Base-by-base conservation (phyloP, 2,329 filamentous ascomycete genomes). In the Talaromyces sp. region DNA sequence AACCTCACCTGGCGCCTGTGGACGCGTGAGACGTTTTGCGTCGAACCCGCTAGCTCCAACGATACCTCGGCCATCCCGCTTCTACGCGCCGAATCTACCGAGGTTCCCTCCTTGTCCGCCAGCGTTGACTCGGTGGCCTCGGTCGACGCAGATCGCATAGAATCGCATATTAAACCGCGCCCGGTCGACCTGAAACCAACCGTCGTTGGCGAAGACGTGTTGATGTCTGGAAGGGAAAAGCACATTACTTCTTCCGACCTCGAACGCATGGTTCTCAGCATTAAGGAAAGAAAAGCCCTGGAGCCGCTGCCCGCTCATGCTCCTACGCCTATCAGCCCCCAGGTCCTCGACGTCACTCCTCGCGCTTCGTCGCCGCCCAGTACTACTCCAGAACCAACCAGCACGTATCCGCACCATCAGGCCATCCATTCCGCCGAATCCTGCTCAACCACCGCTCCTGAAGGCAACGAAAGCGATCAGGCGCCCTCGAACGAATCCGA, bases 1-100 rank as follows among this genome's bases (percentile, higher is more conserved):
- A 98, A 99, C 79, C 82, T 99, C 65, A 96, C 90, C 75, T 98
- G 95, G 95, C 84, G 95, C 70, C 81, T 98, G 64, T 98, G 93
- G 94, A 96, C 92, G 70, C 86, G 92, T 70, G 93, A 98, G 75
- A 94, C 91, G 10, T 92, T 96, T 70, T 96, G 93, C 78, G 93
- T 89, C 77, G 89, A 91, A 65, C 84, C 84, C n/a, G 70, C 72
- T 57, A 74, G 66, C 44, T 81, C 83, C 63, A 81, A 83, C 68
- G 81, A 83, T 69, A 78, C 79, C 30, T 79, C 83, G 60, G 75
- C 82, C 68, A 74, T 69, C 75, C 80, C 65, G 75, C 81, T 68
- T 70, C 82, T 63, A 78, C 86, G 67, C 62, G 75, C 67, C 61
- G 77, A 72, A 67, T 72, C 69, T 63, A 74, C 63, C 36, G 85